Evolutionary conservation across 2,329 filamentous ascomycete species (phyloP).

Genomic region (Aspergillus sp.): DNA sequence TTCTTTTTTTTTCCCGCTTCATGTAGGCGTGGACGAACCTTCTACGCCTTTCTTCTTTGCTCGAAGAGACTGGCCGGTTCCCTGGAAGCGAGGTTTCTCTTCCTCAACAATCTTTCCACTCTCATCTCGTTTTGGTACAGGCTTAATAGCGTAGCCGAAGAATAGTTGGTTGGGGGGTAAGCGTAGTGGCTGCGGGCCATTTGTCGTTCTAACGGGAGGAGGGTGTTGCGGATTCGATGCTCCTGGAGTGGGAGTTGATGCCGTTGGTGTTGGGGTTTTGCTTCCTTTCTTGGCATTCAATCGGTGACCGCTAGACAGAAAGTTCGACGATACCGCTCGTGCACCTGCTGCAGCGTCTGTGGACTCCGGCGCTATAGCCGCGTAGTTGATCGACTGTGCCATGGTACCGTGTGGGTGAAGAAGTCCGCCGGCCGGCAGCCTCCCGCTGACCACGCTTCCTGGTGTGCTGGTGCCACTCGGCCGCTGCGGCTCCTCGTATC

Average conservation of each 20-base stretch:
- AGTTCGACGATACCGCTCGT: conserved; percentile 70
- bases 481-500: conserved; percentile 84
- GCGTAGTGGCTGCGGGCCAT: conserved; percentile 82
- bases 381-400: conserved; percentile 98
- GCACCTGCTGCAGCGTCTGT: conserved; percentile 63
- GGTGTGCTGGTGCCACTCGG: conserved; percentile 85
- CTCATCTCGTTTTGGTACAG: conserved; percentile 75
- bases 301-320: conserved; percentile 75
- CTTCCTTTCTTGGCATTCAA: conserved; percentile 79
- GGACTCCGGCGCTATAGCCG: conserved; percentile 78
- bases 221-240: conserved; percentile 49
- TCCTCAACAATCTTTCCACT: conserved; percentile 60
- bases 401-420: conserved; percentile 87
- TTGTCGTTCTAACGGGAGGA: conserved; percentile 53
- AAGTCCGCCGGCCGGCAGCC: conserved; percentile 67
- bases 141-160: conserved; percentile 92
- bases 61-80: conserved; percentile 77
- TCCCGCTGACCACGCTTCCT: conserved; percentile 62
- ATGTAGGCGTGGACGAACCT: conserved; percentile 37
- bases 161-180: conserved; percentile 88
- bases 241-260: conserved; percentile 69
- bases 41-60: conserved; percentile 66
- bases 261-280: conserved; percentile 71
- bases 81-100: conserved; percentile 75
- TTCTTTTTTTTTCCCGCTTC: conserved; percentile 14